phyloP scores from a whole-genome alignment of 768 basidiomycete genomes.

The Pleurotus cornucopiae region DNA sequence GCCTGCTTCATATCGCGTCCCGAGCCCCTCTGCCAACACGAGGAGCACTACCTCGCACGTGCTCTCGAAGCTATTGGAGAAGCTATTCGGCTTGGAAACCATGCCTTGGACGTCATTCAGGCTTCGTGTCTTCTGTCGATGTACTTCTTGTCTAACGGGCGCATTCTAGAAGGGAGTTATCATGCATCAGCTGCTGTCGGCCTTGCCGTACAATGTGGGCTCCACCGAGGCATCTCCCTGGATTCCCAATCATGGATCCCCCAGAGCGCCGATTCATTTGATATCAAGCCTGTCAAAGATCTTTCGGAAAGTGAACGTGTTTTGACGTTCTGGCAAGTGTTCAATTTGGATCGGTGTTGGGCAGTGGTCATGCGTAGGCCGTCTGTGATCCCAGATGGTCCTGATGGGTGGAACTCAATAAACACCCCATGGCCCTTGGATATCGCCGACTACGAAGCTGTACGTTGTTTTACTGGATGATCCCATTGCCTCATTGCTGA shows the following conservation, averaged over 20 bases:
- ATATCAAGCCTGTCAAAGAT: constrained; percentile 54
- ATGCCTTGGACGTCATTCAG: constrained; percentile 67
- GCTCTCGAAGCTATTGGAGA: constrained; percentile 61
- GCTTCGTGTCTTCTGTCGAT: constrained; percentile 71
- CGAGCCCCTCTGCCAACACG: constrained; percentile 64
- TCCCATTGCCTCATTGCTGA: constrained; percentile 10
- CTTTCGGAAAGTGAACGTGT: constrained; percentile 69
- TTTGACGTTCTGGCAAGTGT: constrained; percentile 81
- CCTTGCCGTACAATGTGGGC: constrained; percentile 68
- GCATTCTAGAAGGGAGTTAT: constrained; percentile 74
- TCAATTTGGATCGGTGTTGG: constrained; percentile 78
- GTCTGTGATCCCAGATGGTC: constrained; percentile 58
- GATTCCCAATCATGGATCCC: constrained; percentile 25
- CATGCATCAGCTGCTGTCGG: constrained; percentile 73
- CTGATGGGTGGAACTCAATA: constrained; percentile 53
- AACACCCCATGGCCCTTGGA: constrained; percentile 76
- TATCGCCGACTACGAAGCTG: constrained; percentile 68
- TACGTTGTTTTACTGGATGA: constrained; percentile 28
- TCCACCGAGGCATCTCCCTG: constrained; percentile 43
- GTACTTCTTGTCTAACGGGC: constrained; percentile 75
- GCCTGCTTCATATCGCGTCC: constrained; percentile 78
- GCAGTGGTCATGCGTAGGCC: constrained; percentile 71
- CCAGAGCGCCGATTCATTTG: constrained; percentile 32
- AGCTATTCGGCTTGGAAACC: constrained; percentile 52
- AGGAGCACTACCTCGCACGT: constrained; percentile 64